Evolutionary conservation across 352 stramenopile genomes (phyloP), one percentile per base, ranked within the genome.

Genomic region (Globisporangium canariense): DNA sequence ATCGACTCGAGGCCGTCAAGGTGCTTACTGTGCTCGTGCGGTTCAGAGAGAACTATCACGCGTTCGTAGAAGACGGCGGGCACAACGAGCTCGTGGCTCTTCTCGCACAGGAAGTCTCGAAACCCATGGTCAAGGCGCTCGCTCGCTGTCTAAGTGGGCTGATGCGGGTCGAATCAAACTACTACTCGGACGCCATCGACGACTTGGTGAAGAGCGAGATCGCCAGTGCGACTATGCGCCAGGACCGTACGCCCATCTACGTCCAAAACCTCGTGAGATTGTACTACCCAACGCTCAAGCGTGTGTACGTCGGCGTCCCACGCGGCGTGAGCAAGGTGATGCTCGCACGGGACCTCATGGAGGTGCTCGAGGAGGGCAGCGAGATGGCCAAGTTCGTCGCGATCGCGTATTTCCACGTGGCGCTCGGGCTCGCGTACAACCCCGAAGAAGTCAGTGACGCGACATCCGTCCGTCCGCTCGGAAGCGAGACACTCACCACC

Each of bases 321-420:
- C 14, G 28, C 2, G 28, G 22, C 20, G 47, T 54, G 20, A 54
- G 28, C 20, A 54, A 32, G 47, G 47, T 54, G 22, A 54, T 54
- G 47, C 47, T 54, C 10, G 47, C 28, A n/a, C 47, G 47, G 25
- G 47, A 54, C 47, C 47, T 54, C 47, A 54, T 54, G 47, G 22
- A 54, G 10, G 47, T 54, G 11, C 22, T 54, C 20, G 13, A 54
- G 20, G 47, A 54, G 7, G 47, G 22, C 8, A 54, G n/a, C 22
- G 22, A 28, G 20, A 54, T 54, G 47, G 47, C 11, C 20, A 54
- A 54, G 47, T 32, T 36, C 3, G 22, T 30, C 22, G 22, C 22
- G 9, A 18, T 54, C 22, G 47, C 22, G 11, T 54, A 34, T 18
- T 54, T 54, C 47, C 47, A 54, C 47, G 28, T n/a, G 18, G 47